Evolutionary conservation across 345 rosid genomes (phyloP), one percentile per base, ranked within the genome.

Genomic region (Eutrema yunnanense): DNA sequence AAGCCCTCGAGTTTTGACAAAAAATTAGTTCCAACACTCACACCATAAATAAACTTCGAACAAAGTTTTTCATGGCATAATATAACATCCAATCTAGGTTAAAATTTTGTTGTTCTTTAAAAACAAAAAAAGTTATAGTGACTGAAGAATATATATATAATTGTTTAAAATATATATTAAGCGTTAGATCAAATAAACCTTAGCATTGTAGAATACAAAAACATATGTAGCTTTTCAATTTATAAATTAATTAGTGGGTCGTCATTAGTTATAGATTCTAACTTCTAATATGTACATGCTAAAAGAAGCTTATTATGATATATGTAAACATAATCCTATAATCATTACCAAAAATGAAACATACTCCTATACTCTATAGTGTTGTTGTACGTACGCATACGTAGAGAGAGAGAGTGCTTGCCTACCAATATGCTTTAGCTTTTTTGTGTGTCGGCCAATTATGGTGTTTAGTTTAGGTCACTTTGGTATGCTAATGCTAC

Each of bases 401-500:
- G 16, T 29, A 64, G 64, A 52, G 67, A 19, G 62, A 41, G 12
- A n/a, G 13, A 34, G 72, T 8, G 71, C 6, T 64, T 55, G 34
- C 70, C 76, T 62, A 65, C 67, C 60, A 40, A 65, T 42, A 57
- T 49, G 72, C 34, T 57, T 49, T 57, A 49, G 74, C 11, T 27
- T 34, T 22, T 69, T 22, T 40, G 34, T 71, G 73, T 68, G 79
- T 61, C 49, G 79, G 73, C 69, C 49, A 62, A 61, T 75, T 75
- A 43, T 67, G 68, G 73, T 75, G 59, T 56, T 73, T 42, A 63
- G 56, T 74, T 74, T 51, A 52, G 65, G 48, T 64, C 65, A 64
- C 42, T 55, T 64, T 49, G 60, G 67, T 71, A 36, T 33, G 4
- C 6, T 30, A 30, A 59, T 8, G 43, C 68, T 51, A 59, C 72